Conservation (phyloP, 148 eudicot genomes). For the Dysphania ambrosioides region DNA sequence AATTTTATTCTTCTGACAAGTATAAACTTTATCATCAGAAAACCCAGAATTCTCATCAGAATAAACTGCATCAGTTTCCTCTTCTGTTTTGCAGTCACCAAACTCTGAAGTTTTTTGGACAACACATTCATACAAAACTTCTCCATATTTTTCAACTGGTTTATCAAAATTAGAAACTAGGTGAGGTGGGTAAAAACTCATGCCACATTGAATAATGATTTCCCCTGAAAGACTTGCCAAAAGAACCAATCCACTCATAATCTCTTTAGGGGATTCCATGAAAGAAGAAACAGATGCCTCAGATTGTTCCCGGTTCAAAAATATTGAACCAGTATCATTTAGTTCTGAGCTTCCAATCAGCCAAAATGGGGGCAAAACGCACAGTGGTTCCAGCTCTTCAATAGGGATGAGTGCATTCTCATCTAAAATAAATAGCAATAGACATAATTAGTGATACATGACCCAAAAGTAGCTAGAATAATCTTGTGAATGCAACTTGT, state of each 20-base stretch:
- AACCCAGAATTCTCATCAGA: neutral
- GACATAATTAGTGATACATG: neutral
- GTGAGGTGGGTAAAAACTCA: neutral
- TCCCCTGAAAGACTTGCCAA: conserved; percentile 11
- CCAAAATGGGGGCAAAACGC: neutral
- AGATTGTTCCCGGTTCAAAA: neutral
- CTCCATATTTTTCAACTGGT: neutral
- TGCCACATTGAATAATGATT: neutral
- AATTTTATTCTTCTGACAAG: conserved; percentile 2
- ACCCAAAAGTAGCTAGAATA: neutral
- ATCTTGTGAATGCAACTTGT: neutral
- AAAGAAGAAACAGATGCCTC: conserved; percentile 3
- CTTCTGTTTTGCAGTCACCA: neutral
- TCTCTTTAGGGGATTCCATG: conserved; percentile 9
- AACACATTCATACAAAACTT: neutral
- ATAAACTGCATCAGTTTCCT: neutral
- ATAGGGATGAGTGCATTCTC: neutral
- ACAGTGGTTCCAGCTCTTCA: neutral
- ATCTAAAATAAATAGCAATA: neutral
- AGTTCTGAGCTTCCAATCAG: conserved; percentile 3
- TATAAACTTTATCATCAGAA: neutral
- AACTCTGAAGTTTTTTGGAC: neutral
- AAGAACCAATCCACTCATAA: conserved; percentile 2
- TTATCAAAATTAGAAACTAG: neutral
- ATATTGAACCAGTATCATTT: neutral